These are phyloP conservation scores for Kodamaea arcana DNA, from an alignment of 1,139 yeast species.

Conservation along the genomic window DNA sequence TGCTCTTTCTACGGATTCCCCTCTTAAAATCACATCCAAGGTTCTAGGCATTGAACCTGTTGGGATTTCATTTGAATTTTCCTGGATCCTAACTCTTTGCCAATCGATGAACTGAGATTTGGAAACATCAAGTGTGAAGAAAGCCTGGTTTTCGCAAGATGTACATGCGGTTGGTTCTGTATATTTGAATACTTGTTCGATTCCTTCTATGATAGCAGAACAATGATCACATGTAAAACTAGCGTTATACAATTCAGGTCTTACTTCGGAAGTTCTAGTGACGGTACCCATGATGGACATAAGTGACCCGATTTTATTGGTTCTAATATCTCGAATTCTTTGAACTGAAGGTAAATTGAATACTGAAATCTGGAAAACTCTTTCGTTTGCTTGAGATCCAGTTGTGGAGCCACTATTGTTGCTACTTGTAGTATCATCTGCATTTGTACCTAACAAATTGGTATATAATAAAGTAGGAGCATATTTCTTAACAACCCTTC, in stretches of 20 bases:
- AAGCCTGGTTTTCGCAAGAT: conserved; percentile 79
- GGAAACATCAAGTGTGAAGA: conserved; percentile 79
- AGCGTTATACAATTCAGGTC: conserved; percentile 89
- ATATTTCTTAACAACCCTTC: conserved; percentile 64
- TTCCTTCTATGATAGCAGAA: conserved; percentile 78
- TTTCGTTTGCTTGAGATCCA: conserved; percentile 47
- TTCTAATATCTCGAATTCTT: conserved; percentile 84
- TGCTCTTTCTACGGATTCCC: conserved; percentile 93
- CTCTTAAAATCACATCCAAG: conserved; percentile 85
- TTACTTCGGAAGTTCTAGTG: conserved; percentile 92
- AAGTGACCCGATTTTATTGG: conserved; percentile 83
- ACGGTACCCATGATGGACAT: conserved; percentile 92
- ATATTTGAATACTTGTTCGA: conserved; percentile 89
- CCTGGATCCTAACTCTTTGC: conserved; percentile 96
- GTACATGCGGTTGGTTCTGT: conserved; percentile 96
- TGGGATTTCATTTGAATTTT: conserved; percentile 92
- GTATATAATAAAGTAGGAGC: conserved; percentile 70
- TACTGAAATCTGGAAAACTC: conserved; percentile 85
- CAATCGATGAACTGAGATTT: conserved; percentile 92
- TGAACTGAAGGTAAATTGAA: conserved; percentile 80
- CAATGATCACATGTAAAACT: conserved; percentile 90
- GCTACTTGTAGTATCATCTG: conserved; percentile 11
- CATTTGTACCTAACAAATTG: conserved; percentile 30
- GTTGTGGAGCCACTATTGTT: conserved; percentile 21
- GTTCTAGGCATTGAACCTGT: conserved; percentile 99